phyloP scores from a whole-genome alignment of 805 yeast species.

The Candida easanensis region DNA sequence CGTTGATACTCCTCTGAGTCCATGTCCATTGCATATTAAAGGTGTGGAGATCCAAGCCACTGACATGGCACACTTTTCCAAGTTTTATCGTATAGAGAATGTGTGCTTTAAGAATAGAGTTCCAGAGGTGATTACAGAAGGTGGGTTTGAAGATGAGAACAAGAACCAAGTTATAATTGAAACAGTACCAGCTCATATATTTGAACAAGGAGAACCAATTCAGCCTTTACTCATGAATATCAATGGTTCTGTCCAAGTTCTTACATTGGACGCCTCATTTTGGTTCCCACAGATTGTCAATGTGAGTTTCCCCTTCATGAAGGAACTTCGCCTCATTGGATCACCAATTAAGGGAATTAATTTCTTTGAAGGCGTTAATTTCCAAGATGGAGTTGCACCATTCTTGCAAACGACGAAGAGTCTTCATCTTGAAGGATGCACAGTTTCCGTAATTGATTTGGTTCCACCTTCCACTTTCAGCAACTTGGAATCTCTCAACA shows the following conservation, averaged over 20 bases:
- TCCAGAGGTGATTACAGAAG: background rate
- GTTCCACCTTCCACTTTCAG: background rate
- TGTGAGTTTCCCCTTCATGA: background rate
- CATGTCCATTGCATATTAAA: background rate
- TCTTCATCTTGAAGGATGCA: background rate
- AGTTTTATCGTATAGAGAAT: background rate
- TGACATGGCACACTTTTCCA: background rate
- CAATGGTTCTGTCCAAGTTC: background rate
- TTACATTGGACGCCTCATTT: background rate
- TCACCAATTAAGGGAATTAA: background rate
- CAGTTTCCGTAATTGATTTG: background rate
- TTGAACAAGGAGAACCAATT: background rate
- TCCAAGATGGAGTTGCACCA: background rate
- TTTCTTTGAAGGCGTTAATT: background rate
- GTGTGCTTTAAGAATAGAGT: background rate
- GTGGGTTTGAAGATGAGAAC: background rate
- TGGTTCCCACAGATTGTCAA: constrained; percentile 1
- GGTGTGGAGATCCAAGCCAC: background rate
- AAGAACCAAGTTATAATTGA: background rate
- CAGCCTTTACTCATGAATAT: background rate
- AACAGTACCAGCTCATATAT: background rate
- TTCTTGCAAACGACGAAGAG: background rate
- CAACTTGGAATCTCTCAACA: background rate
- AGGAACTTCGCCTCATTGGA: background rate
- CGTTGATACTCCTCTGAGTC: background rate